These are phyloP conservation scores for Botrytis tulipae DNA, from an alignment of 2,329 filamentous ascomycete species.

Conservation along the genomic window DNA sequence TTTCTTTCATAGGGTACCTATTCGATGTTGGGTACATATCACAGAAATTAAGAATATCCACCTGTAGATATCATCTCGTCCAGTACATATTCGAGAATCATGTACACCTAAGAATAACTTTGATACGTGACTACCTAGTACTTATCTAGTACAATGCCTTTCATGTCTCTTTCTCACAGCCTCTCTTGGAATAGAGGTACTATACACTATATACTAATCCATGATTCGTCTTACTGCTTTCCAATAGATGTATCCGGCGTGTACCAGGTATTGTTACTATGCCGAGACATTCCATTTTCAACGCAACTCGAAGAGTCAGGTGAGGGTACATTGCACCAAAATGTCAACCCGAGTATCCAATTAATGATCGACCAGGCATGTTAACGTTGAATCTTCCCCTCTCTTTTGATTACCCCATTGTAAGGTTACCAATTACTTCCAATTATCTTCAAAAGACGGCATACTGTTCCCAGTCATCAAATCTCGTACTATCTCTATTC, in stretches of 20 bases:
- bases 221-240: constrained; percentile 15
- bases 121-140: background rate
- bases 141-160: background rate
- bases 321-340: constrained; percentile 16
- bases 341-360: constrained; percentile 13
- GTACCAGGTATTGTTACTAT: constrained; percentile 8
- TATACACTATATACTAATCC: constrained; percentile 5
- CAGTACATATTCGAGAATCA: constrained; percentile 10
- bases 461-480: constrained; percentile 6
- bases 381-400: constrained; percentile 14
- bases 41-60: constrained; percentile 13
- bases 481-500: constrained; percentile 8
- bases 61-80: background rate
- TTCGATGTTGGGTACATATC: constrained; percentile 3
- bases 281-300: constrained; percentile 8
- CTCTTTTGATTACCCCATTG: constrained; percentile 13
- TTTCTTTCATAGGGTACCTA: constrained; percentile 13
- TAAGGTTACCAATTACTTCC: constrained; percentile 14
- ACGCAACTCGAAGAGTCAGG: constrained; percentile 7
- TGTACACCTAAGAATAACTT: constrained; percentile 4
- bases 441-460: constrained; percentile 12
- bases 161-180: constrained; percentile 9
- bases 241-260: constrained; percentile 7
- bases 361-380: constrained; percentile 18
- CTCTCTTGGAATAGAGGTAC: constrained; percentile 19